Conservation (phyloP, 2,329 filamentous ascomycete genomes). For the Aureobasidium pullulans region DNA sequence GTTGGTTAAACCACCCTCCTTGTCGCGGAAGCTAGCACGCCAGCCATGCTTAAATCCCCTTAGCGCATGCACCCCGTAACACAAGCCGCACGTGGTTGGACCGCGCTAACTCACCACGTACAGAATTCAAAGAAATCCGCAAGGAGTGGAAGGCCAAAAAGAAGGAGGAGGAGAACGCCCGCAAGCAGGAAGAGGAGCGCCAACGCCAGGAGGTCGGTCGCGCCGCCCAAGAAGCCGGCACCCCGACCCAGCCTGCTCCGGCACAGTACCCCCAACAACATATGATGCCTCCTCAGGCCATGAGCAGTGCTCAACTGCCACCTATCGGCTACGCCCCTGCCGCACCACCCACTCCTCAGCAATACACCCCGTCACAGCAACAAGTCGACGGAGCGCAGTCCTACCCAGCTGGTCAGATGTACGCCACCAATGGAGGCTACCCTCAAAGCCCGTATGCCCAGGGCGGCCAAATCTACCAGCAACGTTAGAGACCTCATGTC, state of each 20-base stretch:
- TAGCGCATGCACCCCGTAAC: slow-evolving; percentile 25
- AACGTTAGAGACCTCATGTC: slow-evolving; percentile 23
- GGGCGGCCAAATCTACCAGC: slow-evolving; percentile 41
- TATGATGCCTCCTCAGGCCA: slow-evolving; percentile 40
- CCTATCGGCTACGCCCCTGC: slow-evolving; percentile 46
- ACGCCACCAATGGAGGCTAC: slow-evolving; percentile 37
- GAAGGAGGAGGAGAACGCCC: slow-evolving; percentile 91
- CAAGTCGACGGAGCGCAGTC: slow-evolving; percentile 44
- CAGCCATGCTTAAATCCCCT: slow-evolving; percentile 21
- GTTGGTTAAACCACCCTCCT: slow-evolving; percentile 21
- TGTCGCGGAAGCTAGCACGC: slow-evolving; percentile 24
- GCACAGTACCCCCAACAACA: slow-evolving; percentile 37
- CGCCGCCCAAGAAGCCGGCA: slow-evolving; percentile 47
- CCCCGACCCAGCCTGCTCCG: slow-evolving; percentile 40
- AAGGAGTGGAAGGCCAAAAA: slow-evolving; percentile 99
- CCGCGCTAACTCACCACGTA: slow-evolving; percentile 31
- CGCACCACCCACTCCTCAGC: slow-evolving; percentile 35
- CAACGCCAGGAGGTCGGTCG: slow-evolving; percentile 59
- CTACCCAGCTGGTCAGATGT: slow-evolving; percentile 37
- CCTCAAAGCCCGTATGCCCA: slow-evolving; percentile 44
- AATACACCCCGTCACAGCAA: slow-evolving; percentile 40
- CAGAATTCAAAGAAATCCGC: slow-evolving; percentile 98
- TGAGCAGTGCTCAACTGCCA: slow-evolving; percentile 41
- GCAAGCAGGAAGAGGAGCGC: slow-evolving; percentile 84
- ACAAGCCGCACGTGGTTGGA: slow-evolving; percentile 17